phyloP scores from a whole-genome alignment of 108 stramenopile genomes.

The Skeletonema menzelii region DNA sequence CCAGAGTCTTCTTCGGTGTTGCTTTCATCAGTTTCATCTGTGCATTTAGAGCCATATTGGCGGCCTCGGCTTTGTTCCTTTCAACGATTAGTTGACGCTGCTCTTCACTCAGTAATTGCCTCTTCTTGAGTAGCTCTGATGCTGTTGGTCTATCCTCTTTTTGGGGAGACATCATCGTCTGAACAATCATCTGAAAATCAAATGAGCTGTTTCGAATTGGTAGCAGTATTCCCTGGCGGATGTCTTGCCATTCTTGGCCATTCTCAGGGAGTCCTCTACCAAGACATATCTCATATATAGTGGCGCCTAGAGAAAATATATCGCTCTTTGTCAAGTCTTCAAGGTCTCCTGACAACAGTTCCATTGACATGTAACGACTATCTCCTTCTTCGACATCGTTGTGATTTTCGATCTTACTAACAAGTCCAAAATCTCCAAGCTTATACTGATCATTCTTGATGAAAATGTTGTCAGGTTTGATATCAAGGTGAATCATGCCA shows the following conservation, averaged over 20 bases:
- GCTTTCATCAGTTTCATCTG: conserved; percentile 31
- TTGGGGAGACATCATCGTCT: conserved; percentile 82
- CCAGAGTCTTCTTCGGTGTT: background rate
- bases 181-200: conserved; percentile 71
- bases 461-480: conserved; percentile 96
- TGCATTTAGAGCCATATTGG: conserved; percentile 62
- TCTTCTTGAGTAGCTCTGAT: conserved; percentile 62
- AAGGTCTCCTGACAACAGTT: conserved; percentile 85
- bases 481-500: conserved; percentile 91
- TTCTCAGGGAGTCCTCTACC: conserved; percentile 75
- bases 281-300: conserved; percentile 87
- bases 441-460: conserved; percentile 91
- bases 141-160: conserved; percentile 69
- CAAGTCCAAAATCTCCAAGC: conserved; percentile 94
- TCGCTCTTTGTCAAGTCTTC: conserved; percentile 91
- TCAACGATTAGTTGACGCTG: conserved; percentile 82
- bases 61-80: conserved; percentile 70
- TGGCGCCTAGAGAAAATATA: conserved; percentile 92
- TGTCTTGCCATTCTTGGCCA: conserved; percentile 91
- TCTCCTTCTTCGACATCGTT: conserved; percentile 92
- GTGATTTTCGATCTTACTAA: conserved; percentile 63
- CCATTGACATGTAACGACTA: conserved; percentile 92
- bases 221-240: conserved; percentile 70
- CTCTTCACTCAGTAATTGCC: conserved; percentile 87
- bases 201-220: conserved; percentile 65